Evolutionary conservation across 257 asterid species (phyloP), one percentile per base, ranked within the genome.

Genomic region (Salvia miltiorrhiza): DNA sequence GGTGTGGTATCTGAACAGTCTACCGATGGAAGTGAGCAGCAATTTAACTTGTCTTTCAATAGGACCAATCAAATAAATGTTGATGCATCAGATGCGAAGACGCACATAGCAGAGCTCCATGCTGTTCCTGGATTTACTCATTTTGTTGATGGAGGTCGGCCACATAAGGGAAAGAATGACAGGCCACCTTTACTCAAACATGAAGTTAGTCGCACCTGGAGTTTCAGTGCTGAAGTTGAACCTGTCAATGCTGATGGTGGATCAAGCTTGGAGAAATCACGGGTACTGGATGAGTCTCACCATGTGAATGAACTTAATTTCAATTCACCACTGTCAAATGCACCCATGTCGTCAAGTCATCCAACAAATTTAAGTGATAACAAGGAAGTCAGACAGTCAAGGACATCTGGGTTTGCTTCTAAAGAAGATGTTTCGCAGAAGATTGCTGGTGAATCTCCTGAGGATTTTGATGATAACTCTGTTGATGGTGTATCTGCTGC

Each of bases 401-500:
- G 67, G 70, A 59, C 77, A 30, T 43, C 80, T 16, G 69, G 44
- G 72, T 73, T 80, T 75, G 79, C 67, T 73, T 67, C 85, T 37
- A 80, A 78, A 57, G 67, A 56, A 43, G 87, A 72, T 74, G 81
- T 72, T 67, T 75, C 78, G 40, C 84, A 56, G 72, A 84, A 78
- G 66, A 71, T 56, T 62, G 45, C 48, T 20, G 70, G 72, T 62
- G 82, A 83, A 26, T 68, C 52, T 79, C 70, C 79, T 50, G 96
- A 88, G 83, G 97, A 93, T 61, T 75, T 84, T 43, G 98, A 93
- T 60, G 89, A 74, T 45, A 88, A 87, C 76, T 93, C 97, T 9
- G 88, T 69, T 70, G 98, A 96, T 72, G 93, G 92, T 79, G 80
- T 73, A 62, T 83, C 95, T 62, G 95, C 88, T 65, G 89, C 93